Evolutionary conservation across 2,329 filamentous ascomycete species (phyloP), one percentile per base, ranked within the genome.

Genomic region (Lachnellula arida): DNA sequence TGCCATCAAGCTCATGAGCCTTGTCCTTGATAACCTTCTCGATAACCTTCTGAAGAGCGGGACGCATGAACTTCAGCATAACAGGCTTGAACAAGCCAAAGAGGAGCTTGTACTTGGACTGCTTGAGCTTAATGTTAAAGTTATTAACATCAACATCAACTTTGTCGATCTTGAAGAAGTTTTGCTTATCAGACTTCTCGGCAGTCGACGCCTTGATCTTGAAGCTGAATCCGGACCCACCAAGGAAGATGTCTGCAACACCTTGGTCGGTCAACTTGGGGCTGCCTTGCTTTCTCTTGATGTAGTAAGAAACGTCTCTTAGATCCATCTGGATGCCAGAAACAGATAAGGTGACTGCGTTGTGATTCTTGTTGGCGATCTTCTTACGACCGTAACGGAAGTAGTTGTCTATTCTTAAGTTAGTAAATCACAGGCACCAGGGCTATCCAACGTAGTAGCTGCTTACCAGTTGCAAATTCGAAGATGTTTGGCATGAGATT

Each of bases 91-190:
- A 87, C 39, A 97, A 70, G 53, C 77, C 78, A 73, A 97, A 96
- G 22, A 97, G 80, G 12, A 94, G 69, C 82, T 97, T 99, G 81
- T 97, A 92, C 72, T 87, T 95, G 51, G 92, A 97, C 78, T 96
- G 85, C 80, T 92, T 91, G 63, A 99, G 73, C 77, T 96, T 96
- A 76, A 99, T 86, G 65, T 88, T 82, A 56, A 97, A 80, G 68
- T 92, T 72, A 75, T 89, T 88, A 64, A 96, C 83, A 65, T 90
- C 85, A 19, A 96, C 89, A 42, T 88, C 80, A 3, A 96, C 88
- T 72, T 88, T 92, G 69, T 96, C 91, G 58, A 97, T 81, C 81
- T 96, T 97, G 82, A 97, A 93, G 75, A 96, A 94, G 72, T 94
- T 85, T 66, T 89, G 84, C 28, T 79, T 77, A 67, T 96, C 91